A percentile compares a stretch with the other conserved stretches of the same genome.
Evolutionary conservation across 2,329 filamentous ascomycete species (phyloP).

Genomic region (Scedosporium aurantiacum): DNA sequence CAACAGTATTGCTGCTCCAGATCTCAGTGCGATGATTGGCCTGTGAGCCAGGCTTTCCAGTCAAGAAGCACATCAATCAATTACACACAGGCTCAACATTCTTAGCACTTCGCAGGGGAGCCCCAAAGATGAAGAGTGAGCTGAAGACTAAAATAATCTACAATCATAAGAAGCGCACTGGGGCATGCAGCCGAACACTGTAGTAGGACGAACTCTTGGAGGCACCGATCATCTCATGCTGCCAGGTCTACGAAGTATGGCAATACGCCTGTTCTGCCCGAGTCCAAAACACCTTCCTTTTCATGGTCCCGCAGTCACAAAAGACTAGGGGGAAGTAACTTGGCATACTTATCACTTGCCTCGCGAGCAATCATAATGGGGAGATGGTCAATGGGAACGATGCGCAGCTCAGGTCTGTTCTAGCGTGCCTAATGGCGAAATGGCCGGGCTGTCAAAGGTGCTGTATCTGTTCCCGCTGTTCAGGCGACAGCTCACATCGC

Average conservation of each 20-base stretch:
- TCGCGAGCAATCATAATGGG: constrained; percentile 77
- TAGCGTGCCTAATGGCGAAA: constrained; percentile 54
- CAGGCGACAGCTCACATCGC: constrained; percentile 68
- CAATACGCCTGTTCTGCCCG: constrained; percentile 76
- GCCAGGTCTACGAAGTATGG: constrained; percentile 28
- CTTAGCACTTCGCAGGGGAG: too few species aligned
- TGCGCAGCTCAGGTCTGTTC: constrained; percentile 51
- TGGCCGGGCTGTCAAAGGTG: constrained; percentile 80
- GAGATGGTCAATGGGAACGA: constrained; percentile 83
- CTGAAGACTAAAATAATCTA: too few species aligned
- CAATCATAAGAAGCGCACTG: too few species aligned
- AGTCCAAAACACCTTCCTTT: constrained; percentile 71
- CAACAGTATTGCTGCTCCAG: too few species aligned
- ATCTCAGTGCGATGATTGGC: too few species aligned
- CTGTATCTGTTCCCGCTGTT: constrained; percentile 69
- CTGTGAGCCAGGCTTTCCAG: too few species aligned
- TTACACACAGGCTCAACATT: too few species aligned
- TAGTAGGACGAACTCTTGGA: too few species aligned
- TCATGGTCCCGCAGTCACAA: constrained; percentile 65
- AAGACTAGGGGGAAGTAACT: constrained; percentile 65
- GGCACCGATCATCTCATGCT: too few species aligned
- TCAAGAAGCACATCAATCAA: too few species aligned
- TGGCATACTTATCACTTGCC: constrained; percentile 74
- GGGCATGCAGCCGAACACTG: too few species aligned
- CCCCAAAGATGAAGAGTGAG: too few species aligned